These are phyloP conservation scores for Bolboschoenoplectus hybrid DNA, from an alignment of 202 grass and related monocot genomes.

Conservation along the genomic window DNA sequence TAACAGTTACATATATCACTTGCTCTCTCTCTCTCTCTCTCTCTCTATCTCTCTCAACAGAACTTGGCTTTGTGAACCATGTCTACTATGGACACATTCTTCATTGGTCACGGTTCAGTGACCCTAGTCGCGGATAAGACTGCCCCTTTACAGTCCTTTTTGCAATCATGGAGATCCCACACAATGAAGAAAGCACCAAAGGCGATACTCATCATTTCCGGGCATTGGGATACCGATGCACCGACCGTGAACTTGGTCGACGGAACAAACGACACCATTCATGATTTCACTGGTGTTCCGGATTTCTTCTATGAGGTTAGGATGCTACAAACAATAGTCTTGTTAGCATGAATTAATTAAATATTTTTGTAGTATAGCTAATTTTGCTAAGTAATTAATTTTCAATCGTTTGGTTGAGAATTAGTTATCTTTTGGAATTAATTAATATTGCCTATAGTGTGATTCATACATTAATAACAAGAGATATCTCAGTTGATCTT, in stretches of 20 bases:
- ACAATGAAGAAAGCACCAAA: conserved; percentile 46
- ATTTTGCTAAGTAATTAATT: no score
- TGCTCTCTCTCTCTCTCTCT: no score
- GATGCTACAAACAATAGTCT: background rate
- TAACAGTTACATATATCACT: no score
- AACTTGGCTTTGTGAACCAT: background rate
- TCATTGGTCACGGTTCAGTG: conserved; percentile 61
- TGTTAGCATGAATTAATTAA: background rate
- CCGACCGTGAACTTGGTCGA: conserved; percentile 56
- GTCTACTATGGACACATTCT: conserved; percentile 85
- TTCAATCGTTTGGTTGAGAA: no score
- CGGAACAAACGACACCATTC: conserved; percentile 59
- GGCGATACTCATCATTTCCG: conserved; percentile 72
- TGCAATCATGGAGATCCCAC: conserved; percentile 60
- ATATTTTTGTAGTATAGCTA: background rate
- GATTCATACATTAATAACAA: no score
- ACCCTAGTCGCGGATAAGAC: conserved; percentile 49
- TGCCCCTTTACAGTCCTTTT: conserved; percentile 49
- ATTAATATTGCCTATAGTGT: no score
- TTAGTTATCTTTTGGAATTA: no score
- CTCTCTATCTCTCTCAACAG: background rate
- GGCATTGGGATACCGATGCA: conserved; percentile 67
- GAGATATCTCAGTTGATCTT: no score
- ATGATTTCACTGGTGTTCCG: background rate
- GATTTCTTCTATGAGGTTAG: background rate